phyloP scores from a whole-genome alignment of 331 rosid species.

The Malus hybrid region DNA sequence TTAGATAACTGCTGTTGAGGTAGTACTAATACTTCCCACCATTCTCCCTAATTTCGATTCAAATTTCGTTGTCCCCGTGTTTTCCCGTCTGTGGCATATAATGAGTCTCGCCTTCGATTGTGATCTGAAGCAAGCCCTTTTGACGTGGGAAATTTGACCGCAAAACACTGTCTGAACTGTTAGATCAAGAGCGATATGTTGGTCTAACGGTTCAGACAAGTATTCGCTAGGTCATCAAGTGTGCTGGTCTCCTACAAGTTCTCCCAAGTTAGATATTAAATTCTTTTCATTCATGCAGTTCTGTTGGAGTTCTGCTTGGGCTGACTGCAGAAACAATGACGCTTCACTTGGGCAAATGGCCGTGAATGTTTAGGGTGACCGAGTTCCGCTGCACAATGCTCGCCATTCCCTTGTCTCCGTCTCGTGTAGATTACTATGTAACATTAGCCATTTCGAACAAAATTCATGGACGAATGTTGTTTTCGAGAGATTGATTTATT shows the following conservation, averaged over 20 bases:
- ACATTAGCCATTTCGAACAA: conserved; percentile 32
- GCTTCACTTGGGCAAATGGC: conserved; percentile 29
- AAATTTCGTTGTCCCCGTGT: not conserved
- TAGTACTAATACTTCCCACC: not conserved
- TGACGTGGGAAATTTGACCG: not conserved
- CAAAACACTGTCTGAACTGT: not conserved
- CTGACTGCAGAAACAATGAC: conserved; percentile 26
- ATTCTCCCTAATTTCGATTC: not conserved
- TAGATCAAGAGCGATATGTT: no score
- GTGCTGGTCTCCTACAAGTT: not conserved
- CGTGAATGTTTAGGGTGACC: conserved; percentile 20
- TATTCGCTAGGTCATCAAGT: not conserved
- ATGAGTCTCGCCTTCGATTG: not conserved
- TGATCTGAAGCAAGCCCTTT: not conserved
- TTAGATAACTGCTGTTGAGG: conserved; percentile 40
- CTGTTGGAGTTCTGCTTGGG: conserved; percentile 25
- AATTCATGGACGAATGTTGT: conserved; percentile 6
- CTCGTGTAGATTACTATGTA: conserved; percentile 28
- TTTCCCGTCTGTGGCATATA: not conserved
- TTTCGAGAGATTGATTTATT: conserved; percentile 15
- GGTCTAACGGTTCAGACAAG: not conserved
- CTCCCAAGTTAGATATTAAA: not conserved
- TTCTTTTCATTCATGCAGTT: conserved; percentile 25
- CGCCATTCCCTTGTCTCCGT: conserved; percentile 12
- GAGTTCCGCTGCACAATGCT: conserved; percentile 14